Percentiles rank a stretch among this genome's conserved stretches.
These are phyloP conservation scores for Macrophomina tecta DNA, from an alignment of 2,329 filamentous ascomycete genomes.

Conservation along the genomic window DNA sequence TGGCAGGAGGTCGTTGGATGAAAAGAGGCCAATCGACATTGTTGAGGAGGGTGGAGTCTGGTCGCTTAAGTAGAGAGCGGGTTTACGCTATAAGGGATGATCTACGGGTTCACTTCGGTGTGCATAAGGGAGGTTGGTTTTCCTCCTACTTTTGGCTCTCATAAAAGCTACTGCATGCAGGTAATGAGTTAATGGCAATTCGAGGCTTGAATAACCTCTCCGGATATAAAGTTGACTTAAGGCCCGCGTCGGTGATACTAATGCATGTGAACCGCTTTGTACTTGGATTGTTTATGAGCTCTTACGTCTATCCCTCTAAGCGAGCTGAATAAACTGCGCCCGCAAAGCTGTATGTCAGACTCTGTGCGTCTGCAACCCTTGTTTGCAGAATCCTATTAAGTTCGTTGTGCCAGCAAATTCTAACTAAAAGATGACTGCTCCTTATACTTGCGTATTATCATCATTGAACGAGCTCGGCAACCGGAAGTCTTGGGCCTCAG, in stretches of 20 bases:
- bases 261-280: too few relatives aligned
- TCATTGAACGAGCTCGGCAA: too few relatives aligned
- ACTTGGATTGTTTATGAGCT: too few relatives aligned
- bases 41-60: conserved; percentile 68
- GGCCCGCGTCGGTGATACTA: too few relatives aligned
- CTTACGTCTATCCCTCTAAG: not conserved
- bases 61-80: conserved; percentile 62
- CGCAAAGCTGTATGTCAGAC: not conserved
- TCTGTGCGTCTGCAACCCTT: not conserved
- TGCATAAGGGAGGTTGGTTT: not conserved
- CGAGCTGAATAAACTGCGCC: not conserved
- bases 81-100: not conserved
- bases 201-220: too few relatives aligned
- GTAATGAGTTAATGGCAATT: not conserved
- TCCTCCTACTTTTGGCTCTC: not conserved
- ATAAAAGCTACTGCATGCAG: not conserved
- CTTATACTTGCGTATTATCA: too few relatives aligned
- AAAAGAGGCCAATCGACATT: conserved; percentile 79
- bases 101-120: not conserved
- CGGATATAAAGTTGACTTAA: too few relatives aligned
- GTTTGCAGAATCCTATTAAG: too few relatives aligned
- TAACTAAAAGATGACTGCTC: too few relatives aligned
- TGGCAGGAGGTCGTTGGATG: conserved; percentile 82
- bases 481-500: too few relatives aligned
- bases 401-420: too few relatives aligned